Evolutionary conservation across 257 asterid species (phyloP), one percentile per base, ranked within the genome.

Genomic region (Rubia yunnanensis): DNA sequence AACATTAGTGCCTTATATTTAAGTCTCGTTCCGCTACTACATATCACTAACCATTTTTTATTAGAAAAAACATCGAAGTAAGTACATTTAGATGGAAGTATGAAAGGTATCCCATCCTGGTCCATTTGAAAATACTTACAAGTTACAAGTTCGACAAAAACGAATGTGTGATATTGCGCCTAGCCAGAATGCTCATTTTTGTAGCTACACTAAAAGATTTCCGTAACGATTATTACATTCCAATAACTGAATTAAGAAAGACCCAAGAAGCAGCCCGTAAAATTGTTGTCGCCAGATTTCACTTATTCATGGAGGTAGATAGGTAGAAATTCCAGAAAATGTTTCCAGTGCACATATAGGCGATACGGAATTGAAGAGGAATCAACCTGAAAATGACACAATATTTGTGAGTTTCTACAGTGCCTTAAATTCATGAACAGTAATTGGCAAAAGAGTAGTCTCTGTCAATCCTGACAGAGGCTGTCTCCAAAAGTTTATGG

Each of bases 341-440:
- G 63, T 95, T 84, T 20, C 86, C 92, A 83, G 78, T 77, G 30
- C 96, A 89, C 99, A 92, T 92, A 86, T 89, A 89, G 22, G 94
- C 99, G 61, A 92, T 96, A 5, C 96, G 94, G 41, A 86, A 82
- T 70, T 87, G 95, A 80, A 92, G 94, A 67, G 99, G 99, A 69
- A 92, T 77, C 67, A 64, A 75, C 94, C 98, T 89, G 84, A 20
- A 62, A 63, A 70, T 26, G 24, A 32, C 7, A 0, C 44, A 36
- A 36, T 36, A 2, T 6, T 32, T 6, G 6, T 36, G 13, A 36
- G 44, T 36, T 36, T 36, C 44, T 36, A 7, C 10, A 15, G n/a
- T n/a, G n/a, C n/a, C n/a, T n/a, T 0, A 46, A 46, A 46, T 46
- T 46, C 53, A 46, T 8, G 7, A 46, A 46, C 22, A 46, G 22